Percentiles rank a stretch among this genome's conserved stretches.
These are phyloP conservation scores for Gossypium armourianum DNA, from an alignment of 441 rosid genomes.

Conservation along the genomic window DNA sequence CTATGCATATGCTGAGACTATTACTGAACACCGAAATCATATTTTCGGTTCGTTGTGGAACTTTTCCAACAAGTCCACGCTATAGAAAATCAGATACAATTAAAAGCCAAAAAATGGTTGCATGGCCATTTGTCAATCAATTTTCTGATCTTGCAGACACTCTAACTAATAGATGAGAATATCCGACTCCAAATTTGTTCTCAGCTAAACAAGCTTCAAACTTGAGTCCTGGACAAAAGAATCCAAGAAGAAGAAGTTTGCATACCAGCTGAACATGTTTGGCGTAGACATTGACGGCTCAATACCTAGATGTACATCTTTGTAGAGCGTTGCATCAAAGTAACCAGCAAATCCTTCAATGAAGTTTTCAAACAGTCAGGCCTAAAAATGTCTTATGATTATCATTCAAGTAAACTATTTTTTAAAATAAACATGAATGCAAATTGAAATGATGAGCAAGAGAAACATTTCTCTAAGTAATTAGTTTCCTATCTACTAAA, in stretches of 20 bases:
- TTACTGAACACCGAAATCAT: not conserved
- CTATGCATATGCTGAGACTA: not conserved
- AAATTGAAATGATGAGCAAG: not conserved
- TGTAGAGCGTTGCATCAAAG: constrained; percentile 70
- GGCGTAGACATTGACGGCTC: constrained; percentile 86
- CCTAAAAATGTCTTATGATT: not conserved
- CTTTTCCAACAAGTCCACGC: not conserved
- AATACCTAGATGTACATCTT: constrained; percentile 89
- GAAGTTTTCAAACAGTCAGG: constrained; percentile 12
- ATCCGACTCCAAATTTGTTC: not conserved
- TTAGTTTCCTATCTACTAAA: not conserved
- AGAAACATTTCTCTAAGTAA: not conserved
- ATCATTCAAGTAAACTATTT: not conserved
- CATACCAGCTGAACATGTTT: constrained; percentile 90
- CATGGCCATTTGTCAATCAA: not conserved
- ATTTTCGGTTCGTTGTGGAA: not conserved
- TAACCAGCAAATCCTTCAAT: constrained; percentile 86
- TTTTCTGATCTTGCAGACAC: not conserved
- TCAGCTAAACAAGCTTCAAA: not conserved
- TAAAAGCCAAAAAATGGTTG: not conserved
- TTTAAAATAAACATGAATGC: not conserved
- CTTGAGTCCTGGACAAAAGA: not conserved
- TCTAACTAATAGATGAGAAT: not conserved
- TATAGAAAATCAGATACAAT: not conserved
- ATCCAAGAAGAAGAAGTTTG: not conserved